phyloP scores from a whole-genome alignment of 202 grass and related monocot genomes.

The Saccharum hybrid region DNA sequence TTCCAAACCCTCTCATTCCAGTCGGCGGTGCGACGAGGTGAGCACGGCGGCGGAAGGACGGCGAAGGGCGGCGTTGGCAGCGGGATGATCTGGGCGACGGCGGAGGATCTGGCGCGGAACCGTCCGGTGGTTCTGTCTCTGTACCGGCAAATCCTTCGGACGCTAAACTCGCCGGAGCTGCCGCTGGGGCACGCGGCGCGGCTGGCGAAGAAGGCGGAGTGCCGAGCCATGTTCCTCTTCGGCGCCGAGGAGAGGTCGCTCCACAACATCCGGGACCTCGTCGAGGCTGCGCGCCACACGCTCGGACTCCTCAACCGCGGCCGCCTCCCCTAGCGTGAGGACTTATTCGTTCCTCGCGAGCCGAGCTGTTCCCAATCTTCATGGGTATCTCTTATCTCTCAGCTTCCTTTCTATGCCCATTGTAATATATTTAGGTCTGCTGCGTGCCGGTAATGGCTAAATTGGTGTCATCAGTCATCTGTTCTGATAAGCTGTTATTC shows the following conservation, averaged over 20 bases:
- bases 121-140: slow-evolving; percentile 68
- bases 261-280: slow-evolving; percentile 81
- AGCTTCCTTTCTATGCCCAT: slow-evolving; percentile 8
- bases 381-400: slow-evolving; percentile 24
- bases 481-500: background rate
- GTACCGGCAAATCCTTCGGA: slow-evolving; percentile 81
- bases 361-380: background rate
- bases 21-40: background rate
- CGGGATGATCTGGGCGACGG: slow-evolving; percentile 72
- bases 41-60: slow-evolving; percentile 18
- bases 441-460: background rate
- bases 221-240: slow-evolving; percentile 79
- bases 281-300: slow-evolving; percentile 68
- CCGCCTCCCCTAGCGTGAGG: slow-evolving; percentile 54
- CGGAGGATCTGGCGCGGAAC: slow-evolving; percentile 66
- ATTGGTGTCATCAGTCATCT: background rate
- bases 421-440: background rate
- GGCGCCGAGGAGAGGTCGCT: slow-evolving; percentile 74
- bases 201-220: slow-evolving; percentile 85
- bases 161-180: slow-evolving; percentile 71
- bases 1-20: background rate
- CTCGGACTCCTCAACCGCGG: slow-evolving; percentile 72
- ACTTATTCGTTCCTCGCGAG: too few species aligned
- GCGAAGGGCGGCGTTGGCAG: slow-evolving; percentile 51
- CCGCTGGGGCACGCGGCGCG: slow-evolving; percentile 64